Conservation (phyloP, 2,329 filamentous ascomycete genomes). For the Beauveria sp. region DNA sequence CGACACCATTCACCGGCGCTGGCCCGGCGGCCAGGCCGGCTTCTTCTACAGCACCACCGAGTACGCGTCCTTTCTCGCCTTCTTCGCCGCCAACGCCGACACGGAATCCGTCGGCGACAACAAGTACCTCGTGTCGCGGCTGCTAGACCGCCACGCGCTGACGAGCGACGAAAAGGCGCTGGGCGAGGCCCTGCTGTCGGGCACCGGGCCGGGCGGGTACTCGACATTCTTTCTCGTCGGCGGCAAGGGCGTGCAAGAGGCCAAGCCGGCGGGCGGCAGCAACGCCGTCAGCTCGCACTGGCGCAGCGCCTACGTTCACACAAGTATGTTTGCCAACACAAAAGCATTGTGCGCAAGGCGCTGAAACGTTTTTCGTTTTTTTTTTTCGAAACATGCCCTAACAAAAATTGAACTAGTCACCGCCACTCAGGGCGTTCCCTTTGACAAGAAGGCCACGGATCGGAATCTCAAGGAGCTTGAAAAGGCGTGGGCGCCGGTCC, state of each 20-base stretch:
- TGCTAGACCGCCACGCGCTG: slow-evolving; percentile 33
- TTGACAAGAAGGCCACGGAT: slow-evolving; percentile 24
- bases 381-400: no score
- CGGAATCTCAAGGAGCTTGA: slow-evolving; percentile 22
- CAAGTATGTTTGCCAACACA: slow-evolving; percentile 17
- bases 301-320: slow-evolving; percentile 33
- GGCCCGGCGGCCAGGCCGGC: slow-evolving; percentile 21
- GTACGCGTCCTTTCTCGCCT: slow-evolving; percentile 30
- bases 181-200: slow-evolving; percentile 29
- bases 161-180: slow-evolving; percentile 25
- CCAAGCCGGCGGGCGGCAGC: slow-evolving; percentile 35
- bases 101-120: slow-evolving; percentile 27
- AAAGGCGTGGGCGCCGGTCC: slow-evolving; percentile 25
- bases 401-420: slow-evolving; percentile 17
- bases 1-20: slow-evolving; percentile 29
- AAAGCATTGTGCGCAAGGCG: no score
- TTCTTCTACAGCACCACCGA: slow-evolving; percentile 14
- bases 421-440: slow-evolving; percentile 21
- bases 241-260: slow-evolving; percentile 37
- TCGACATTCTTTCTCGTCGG: slow-evolving; percentile 34
- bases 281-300: slow-evolving; percentile 40
- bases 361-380: no score
- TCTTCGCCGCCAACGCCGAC: slow-evolving; percentile 31
- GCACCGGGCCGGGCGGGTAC: slow-evolving; percentile 20
- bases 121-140: slow-evolving; percentile 33